A percentile compares a stretch with the other conserved stretches of the same genome.
phyloP scores from a whole-genome alignment of 2,329 filamentous ascomycete species.

The Botrytis tulipae region DNA sequence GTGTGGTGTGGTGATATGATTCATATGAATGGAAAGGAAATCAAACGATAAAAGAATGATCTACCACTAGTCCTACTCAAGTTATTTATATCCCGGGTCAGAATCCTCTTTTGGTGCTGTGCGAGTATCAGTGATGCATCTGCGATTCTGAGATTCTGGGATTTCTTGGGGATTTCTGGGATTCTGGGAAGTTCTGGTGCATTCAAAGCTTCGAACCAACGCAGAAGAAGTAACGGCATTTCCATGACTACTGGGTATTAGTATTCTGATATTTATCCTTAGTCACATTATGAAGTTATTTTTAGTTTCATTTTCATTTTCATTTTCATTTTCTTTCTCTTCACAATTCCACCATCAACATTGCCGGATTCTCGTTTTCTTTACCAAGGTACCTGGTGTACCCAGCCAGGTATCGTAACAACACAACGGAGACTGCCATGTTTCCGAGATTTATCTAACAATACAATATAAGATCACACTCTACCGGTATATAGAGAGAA shows the following conservation, averaged over 20 bases:
- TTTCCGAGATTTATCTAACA: neutral
- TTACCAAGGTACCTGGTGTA: too few relatives aligned
- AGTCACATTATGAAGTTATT: neutral
- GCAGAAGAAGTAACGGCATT: neutral
- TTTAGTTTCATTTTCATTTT: neutral
- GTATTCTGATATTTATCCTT: neutral
- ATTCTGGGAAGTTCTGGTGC: neutral
- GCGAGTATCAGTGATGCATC: neutral
- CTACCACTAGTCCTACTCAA: neutral
- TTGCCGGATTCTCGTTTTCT: neutral
- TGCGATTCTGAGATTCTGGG: neutral
- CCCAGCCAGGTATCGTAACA: neutral
- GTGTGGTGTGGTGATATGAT: too few relatives aligned
- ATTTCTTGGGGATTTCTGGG: neutral
- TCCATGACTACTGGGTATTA: too few relatives aligned
- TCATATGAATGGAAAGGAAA: neutral
- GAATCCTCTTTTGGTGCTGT: neutral
- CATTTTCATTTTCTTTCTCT: neutral
- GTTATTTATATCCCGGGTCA: neutral
- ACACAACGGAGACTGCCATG: neutral
- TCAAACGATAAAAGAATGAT: neutral
- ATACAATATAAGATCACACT: neutral
- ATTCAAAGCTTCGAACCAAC: neutral
- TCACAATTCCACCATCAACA: neutral
- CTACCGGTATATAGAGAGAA: neutral